Evolutionary conservation across 139 green algal species (phyloP), one percentile per base, ranked within the genome.

Genomic region (Pedinophyceae sp.): DNA sequence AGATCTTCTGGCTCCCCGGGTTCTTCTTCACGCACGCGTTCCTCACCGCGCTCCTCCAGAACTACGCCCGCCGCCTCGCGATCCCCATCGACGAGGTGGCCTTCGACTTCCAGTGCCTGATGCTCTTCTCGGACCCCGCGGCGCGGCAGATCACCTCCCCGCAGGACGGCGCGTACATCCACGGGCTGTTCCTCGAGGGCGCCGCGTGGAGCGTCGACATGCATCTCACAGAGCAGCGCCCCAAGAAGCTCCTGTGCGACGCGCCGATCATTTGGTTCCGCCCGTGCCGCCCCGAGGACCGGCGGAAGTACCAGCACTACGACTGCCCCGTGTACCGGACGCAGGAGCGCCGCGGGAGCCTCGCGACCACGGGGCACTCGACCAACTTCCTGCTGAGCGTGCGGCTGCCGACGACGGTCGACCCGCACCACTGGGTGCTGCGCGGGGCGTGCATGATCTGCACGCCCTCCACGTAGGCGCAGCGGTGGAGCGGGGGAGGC

Each of bases 21-120:
- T 92, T 92, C 65, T 92, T 87, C 76, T 92, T 87, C 68, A 71
- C 77, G 57, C 78, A 83, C 50, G 76, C 71, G 30, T 87, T 87
- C 71, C 64, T 87, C n/a, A 83, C 79, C 19, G 73, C 70, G 19
- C 7, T 43, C 20, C 25, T 55, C 4, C 53, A 61, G 20, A 92
- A 92, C 70, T 92, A 78, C 59, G 82, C 76, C 19, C 72, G 80
- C 24, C 64, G 60, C 54, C 62, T 78, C 48, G 61, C 57, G 10
- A 69, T 87, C 28, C 73, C 79, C 52, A 86, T 88, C 40, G 79
- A 88, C 73, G 72, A 71, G 55, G 73, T 86, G 30, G 65, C 22
- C 15, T 68, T 58, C 48, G 60, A 65, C 18, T 68, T 65, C 28
- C 34, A 73, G 38, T 26, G 5, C 13, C 19, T 25, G 19, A 10